These are phyloP conservation scores for Pseudoneurospora amorphoporcata DNA, from an alignment of 495 filamentous ascomycete species.

Conservation along the genomic window DNA sequence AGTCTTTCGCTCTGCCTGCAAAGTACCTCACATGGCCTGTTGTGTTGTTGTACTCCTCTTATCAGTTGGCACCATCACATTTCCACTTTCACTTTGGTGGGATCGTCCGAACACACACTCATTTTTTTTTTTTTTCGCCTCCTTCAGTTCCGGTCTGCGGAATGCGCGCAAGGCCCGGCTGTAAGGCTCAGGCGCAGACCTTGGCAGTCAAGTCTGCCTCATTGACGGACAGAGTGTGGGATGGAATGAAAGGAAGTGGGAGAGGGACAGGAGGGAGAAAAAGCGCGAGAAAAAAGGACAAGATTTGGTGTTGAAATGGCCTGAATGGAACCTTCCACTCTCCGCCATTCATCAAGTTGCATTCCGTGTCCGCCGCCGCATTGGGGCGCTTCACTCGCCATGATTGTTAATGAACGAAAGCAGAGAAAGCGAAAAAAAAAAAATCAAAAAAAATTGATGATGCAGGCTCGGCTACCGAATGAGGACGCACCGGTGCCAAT, in stretches of 20 bases:
- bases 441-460: not conserved
- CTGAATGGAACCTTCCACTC: not conserved
- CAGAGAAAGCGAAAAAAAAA: not conserved
- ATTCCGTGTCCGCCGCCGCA: not conserved
- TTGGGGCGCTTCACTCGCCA: not conserved
- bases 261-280: not conserved
- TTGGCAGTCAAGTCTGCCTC: not conserved
- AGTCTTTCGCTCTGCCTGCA: not conserved
- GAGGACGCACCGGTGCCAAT: not conserved
- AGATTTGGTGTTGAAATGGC: not conserved
- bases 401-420: not conserved
- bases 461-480: not conserved
- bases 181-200: not conserved
- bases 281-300: not conserved
- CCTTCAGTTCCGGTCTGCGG: not conserved
- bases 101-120: not conserved
- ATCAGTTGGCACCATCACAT: not conserved
- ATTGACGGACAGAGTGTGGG: not conserved
- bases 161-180: not conserved
- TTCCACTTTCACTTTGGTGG: not conserved
- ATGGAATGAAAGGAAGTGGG: not conserved
- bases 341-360: not conserved
- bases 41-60: not conserved
- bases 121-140: not conserved
- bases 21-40: not conserved